Evolutionary conservation across 441 rosid species (phyloP).

Genomic region (Cnidoscolus chayamansa): DNA sequence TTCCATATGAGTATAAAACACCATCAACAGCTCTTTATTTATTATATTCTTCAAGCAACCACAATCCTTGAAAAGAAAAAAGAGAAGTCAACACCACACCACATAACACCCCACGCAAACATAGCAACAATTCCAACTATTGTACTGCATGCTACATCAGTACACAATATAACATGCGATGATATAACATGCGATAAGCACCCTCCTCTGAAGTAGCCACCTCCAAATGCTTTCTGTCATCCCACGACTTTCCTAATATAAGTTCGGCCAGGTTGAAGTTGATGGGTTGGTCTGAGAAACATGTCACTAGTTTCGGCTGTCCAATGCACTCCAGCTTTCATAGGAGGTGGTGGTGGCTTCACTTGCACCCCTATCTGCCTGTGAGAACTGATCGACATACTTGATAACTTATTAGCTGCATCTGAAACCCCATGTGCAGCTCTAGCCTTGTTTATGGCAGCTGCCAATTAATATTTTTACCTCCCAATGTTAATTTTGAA

Average conservation of each 20-base stretch:
- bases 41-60: too few relatives aligned
- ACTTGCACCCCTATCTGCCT: constrained; percentile 42
- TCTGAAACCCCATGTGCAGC: constrained; percentile 43
- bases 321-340: constrained; percentile 81
- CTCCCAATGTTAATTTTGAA: not conserved
- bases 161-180: not conserved
- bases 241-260: constrained; percentile 61
- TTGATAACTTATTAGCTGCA: constrained; percentile 47
- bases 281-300: constrained; percentile 53
- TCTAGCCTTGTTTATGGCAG: constrained; percentile 40
- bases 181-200: too few relatives aligned
- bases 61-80: too few relatives aligned
- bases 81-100: too few relatives aligned
- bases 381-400: constrained; percentile 44
- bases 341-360: constrained; percentile 46
- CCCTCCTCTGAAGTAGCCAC: not conserved
- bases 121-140: not conserved
- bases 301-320: constrained; percentile 45
- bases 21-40: too few relatives aligned
- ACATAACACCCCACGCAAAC: not conserved
- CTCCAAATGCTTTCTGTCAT: constrained; percentile 20
- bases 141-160: not conserved
- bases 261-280: constrained; percentile 42
- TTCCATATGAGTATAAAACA: too few relatives aligned
- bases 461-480: constrained; percentile 22